Evolutionary conservation across 306 rosid species (phyloP), one percentile per base, ranked within the genome.

Genomic region (Pyrus pyrifolia): DNA sequence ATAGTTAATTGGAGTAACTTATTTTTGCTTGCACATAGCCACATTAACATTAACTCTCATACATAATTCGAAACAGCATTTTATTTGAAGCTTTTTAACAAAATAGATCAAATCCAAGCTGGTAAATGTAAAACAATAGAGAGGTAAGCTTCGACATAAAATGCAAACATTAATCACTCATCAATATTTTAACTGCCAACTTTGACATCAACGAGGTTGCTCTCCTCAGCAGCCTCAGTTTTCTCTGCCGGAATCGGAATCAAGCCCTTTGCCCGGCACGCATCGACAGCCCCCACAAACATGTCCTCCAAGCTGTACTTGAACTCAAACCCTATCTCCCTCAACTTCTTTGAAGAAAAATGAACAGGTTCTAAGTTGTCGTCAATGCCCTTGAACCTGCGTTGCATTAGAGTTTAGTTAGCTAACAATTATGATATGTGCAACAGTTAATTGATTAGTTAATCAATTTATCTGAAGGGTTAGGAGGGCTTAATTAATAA

Each of bases 301-400:
- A 93, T 93, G 11, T 89, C 96, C 80, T 88, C 93, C 60, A 93
- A 78, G 76, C 76, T 82, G 78, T 90, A 89, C 52, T 90, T 85
- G 71, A 83, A 93, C 75, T 89, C 78, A 76, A 90, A 93, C 4
- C 97, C 97, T 73, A 84, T 23, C 8, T 89, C 90, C 10, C 31
- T 82, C 57, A 93, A 76, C 82, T 93, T 93, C 78, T 84, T 83
- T 8, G 93, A 87, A n/a, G 86, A 86, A 82, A 93, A 90, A 10
- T 29, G 60, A 1, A 93, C 72, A n/a, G 8, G 62, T 12, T 82
- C 78, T 85, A 93, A 79, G 64, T 90, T 59, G 45, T 90, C 96
- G 0, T 93, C 91, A 19, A 90, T 87, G 31, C 71, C 76, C 53
- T 89, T 57, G 78, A 93, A 87, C 86, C 97, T 93, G 75, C 5